Evolutionary conservation across 371 early-diverging fungal species (phyloP).

Genomic region (Mucor irregularis): DNA sequence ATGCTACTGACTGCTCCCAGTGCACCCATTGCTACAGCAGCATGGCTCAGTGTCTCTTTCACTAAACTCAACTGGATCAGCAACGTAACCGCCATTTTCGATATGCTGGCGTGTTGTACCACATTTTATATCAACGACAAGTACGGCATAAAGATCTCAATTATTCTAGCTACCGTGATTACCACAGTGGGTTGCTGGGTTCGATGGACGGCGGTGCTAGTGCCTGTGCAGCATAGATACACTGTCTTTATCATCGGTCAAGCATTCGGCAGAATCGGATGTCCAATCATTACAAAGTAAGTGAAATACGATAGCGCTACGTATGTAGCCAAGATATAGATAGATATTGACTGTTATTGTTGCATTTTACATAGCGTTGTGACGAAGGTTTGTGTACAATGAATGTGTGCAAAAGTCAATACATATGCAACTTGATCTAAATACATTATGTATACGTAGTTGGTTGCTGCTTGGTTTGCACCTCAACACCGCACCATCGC

Average conservation of each 20-base stretch:
- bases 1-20: no score
- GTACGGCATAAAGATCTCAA: no score
- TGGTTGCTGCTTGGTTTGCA: constrained; percentile 23
- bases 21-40: no score
- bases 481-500: constrained; percentile 18
- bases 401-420: no score
- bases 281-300: constrained; percentile 18
- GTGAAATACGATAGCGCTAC: no score
- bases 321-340: neutral
- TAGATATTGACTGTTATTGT: neutral
- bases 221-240: constrained; percentile 15
- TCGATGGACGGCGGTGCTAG: constrained; percentile 6
- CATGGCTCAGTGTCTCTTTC: no score
- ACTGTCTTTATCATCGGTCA: constrained; percentile 11
- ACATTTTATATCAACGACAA: no score
- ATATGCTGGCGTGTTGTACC: no score
- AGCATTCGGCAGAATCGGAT: constrained; percentile 7
- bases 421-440: neutral
- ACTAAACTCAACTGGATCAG: no score
- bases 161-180: constrained; percentile 3
- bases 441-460: constrained; percentile 5
- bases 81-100: no score
- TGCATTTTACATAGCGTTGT: no score
- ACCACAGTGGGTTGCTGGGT: constrained; percentile 20
- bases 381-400: no score